Conservation (phyloP, 2,329 filamentous ascomycete species). For the Fusarium clavum region DNA sequence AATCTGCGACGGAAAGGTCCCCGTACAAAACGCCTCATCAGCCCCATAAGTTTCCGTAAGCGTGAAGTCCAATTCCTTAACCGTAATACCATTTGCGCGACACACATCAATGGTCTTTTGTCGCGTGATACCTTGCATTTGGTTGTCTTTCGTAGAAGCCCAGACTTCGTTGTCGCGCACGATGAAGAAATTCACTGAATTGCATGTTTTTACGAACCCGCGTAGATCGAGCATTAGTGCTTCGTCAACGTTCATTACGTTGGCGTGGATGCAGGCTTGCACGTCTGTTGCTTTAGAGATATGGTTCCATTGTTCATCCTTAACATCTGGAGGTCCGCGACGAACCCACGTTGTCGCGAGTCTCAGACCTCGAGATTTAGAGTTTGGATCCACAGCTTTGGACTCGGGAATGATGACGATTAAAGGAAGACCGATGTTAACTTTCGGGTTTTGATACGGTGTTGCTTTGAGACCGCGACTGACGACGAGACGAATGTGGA, state of each 20-base stretch:
- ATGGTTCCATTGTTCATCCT: conserved; percentile 16
- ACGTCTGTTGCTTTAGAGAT: conserved; percentile 15
- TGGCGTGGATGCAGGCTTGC: conserved; percentile 1
- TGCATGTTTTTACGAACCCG: conserved; percentile 1
- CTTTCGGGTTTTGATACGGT: neutral
- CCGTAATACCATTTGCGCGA: fast-evolving
- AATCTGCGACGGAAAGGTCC: conserved; percentile 1
- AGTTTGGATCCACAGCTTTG: conserved; percentile 7
- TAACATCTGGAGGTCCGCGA: neutral
- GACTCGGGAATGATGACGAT: conserved; percentile 19
- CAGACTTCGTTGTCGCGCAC: conserved; percentile 4
- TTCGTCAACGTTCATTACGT: conserved; percentile 9
- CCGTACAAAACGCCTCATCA: conserved; percentile 3
- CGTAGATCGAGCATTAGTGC: neutral
- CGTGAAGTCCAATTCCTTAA: neutral
- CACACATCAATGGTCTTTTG: conserved; percentile 8
- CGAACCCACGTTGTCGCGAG: conserved; percentile 3
- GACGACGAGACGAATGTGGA: conserved; percentile 7
- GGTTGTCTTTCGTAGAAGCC: conserved; percentile 12
- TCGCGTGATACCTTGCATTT: conserved; percentile 7
- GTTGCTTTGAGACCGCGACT: conserved; percentile 1
- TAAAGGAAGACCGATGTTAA: conserved; percentile 5
- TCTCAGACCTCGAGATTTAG: neutral
- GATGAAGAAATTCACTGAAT: conserved; percentile 20
- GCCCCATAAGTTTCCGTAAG: neutral